These are phyloP conservation scores for Smallanthus sonchifolius DNA, from an alignment of 129 eudicot species.

Conservation along the genomic window DNA sequence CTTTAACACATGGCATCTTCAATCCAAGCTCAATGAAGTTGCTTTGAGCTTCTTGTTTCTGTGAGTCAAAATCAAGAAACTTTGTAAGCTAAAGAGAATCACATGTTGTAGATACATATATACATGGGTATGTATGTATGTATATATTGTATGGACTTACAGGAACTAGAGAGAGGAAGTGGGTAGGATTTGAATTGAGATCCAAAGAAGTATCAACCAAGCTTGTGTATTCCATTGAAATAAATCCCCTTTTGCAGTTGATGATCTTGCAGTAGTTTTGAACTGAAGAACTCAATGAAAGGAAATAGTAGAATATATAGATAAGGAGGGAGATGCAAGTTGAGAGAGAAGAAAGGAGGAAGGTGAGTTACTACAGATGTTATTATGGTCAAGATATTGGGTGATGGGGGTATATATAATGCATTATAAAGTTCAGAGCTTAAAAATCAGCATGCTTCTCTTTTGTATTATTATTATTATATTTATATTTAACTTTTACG, in stretches of 20 bases:
- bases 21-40: constrained; percentile 56
- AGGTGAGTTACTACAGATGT: constrained; percentile 25
- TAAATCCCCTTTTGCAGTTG: background rate
- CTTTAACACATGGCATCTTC: constrained; percentile 32
- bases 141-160: constrained; percentile 25
- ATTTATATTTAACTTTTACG: no score
- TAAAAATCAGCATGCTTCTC: constrained; percentile 22
- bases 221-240: constrained; percentile 68
- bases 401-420: constrained; percentile 18
- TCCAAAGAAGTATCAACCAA: constrained; percentile 80
- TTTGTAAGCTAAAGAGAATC: constrained; percentile 5
- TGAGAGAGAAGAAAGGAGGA: constrained; percentile 44
- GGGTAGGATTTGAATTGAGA: constrained; percentile 59
- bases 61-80: constrained; percentile 19
- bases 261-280: constrained; percentile 13
- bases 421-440: background rate
- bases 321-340: constrained; percentile 31
- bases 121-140: background rate
- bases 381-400: constrained; percentile 31
- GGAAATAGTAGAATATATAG: constrained; percentile 31
- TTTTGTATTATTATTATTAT: constrained; percentile 14
- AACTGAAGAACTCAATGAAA: constrained; percentile 27
- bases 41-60: constrained; percentile 61
- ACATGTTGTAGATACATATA: background rate
- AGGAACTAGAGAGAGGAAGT: constrained; percentile 47